These are phyloP conservation scores for Xylariaceae sp. DNA, from an alignment of 2,329 filamentous ascomycete genomes.

Conservation along the genomic window DNA sequence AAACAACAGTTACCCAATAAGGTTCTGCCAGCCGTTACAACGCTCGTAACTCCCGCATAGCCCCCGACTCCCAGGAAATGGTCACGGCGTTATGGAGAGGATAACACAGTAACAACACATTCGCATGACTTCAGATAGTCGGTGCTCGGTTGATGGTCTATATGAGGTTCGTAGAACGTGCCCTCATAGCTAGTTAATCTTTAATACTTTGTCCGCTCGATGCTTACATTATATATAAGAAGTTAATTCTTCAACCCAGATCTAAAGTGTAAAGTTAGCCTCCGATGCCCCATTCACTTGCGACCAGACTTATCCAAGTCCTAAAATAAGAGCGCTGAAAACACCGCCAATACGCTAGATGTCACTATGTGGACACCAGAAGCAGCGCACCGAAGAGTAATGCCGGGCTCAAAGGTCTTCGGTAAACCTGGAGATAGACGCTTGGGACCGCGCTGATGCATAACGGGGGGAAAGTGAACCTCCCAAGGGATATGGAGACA, in stretches of 20 bases:
- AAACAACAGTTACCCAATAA: not conserved
- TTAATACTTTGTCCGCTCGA: constrained; percentile 8
- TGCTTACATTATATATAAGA: constrained; percentile 29
- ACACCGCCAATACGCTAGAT: constrained; percentile 25
- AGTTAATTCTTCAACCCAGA: constrained; percentile 24
- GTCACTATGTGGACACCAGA: constrained; percentile 29
- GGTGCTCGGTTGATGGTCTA: constrained; percentile 7
- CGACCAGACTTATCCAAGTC: constrained; percentile 23
- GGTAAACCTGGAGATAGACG: constrained; percentile 39
- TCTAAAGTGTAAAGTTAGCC: constrained; percentile 12
- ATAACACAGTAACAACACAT: not conserved
- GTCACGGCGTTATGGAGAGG: not conserved
- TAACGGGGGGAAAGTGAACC: constrained; percentile 37
- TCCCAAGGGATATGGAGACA: constrained; percentile 34
- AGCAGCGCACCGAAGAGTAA: constrained; percentile 19
- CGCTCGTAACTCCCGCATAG: not conserved
- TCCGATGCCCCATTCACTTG: constrained; percentile 12
- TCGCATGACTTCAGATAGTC: not conserved
- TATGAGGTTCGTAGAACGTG: constrained; percentile 6
- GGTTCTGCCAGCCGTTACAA: not conserved
- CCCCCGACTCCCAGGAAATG: not conserved
- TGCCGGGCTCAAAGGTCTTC: constrained; percentile 37
- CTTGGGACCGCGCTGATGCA: constrained; percentile 32
- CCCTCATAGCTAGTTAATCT: constrained; percentile 9
- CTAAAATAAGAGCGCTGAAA: constrained; percentile 28